Evolutionary conservation across 2,329 filamentous ascomycete genomes (phyloP).

Genomic region (Alternaria sp.): DNA sequence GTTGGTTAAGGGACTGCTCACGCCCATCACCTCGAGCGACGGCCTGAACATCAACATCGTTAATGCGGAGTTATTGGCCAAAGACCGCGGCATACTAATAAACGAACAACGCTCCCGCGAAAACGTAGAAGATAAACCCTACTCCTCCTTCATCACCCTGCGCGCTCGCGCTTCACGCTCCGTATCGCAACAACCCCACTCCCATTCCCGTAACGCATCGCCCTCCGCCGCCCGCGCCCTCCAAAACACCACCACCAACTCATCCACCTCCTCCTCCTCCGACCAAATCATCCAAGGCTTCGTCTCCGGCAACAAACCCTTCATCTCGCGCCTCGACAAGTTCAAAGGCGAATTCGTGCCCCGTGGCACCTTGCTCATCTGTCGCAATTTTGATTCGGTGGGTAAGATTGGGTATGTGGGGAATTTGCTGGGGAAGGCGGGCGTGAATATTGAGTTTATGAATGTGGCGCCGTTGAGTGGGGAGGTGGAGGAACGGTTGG

Average conservation of each 20-base stretch:
- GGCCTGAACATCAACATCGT: slow-evolving; percentile 80
- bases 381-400: slow-evolving; percentile 85
- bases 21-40: slow-evolving; percentile 70
- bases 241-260: background rate
- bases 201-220: slow-evolving; percentile 38
- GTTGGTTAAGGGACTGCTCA: slow-evolving; percentile 76
- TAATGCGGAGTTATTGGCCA: slow-evolving; percentile 77
- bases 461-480: slow-evolving; percentile 67
- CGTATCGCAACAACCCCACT: slow-evolving; percentile 34
- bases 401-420: slow-evolving; percentile 85
- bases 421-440: slow-evolving; percentile 69
- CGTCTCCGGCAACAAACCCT: slow-evolving; percentile 67
- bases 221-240: slow-evolving; percentile 28
- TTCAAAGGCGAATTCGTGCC: slow-evolving; percentile 78
- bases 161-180: slow-evolving; percentile 58
- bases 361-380: slow-evolving; percentile 75
- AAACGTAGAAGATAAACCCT: slow-evolving; percentile 65
- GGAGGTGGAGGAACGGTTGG: slow-evolving; percentile 35
- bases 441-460: slow-evolving; percentile 84
- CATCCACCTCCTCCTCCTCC: background rate
- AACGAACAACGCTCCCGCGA: slow-evolving; percentile 74
- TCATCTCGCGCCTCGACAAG: slow-evolving; percentile 74
- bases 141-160: slow-evolving; percentile 74
- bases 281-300: slow-evolving; percentile 70
- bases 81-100: slow-evolving; percentile 78